A percentile compares a stretch with the other conserved stretches of the same genome.
Conservation (phyloP, 495 filamentous ascomycete genomes). For the Xylaria venustula region DNA sequence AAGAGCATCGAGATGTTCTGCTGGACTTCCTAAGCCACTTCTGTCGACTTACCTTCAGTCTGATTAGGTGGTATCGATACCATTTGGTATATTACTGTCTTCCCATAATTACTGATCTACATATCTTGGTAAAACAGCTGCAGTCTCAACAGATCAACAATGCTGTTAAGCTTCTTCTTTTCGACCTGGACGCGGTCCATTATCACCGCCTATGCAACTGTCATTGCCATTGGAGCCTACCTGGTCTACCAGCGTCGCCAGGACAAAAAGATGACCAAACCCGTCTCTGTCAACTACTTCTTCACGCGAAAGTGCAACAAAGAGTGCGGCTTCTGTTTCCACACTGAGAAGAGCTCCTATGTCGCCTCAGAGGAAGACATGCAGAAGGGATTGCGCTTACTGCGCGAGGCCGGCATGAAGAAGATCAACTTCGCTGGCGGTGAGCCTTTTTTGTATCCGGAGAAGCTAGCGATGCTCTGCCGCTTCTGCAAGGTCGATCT, state of each 20-base stretch:
- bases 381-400: slow-evolving; percentile 45
- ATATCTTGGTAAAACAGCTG: too few species aligned
- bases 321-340: slow-evolving; percentile 56
- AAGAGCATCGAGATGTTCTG: too few species aligned
- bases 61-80: too few species aligned
- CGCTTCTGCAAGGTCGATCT: slow-evolving; percentile 53
- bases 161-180: background rate
- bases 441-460: slow-evolving; percentile 57
- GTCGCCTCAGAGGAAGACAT: slow-evolving; percentile 36
- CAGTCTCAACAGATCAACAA: too few species aligned
- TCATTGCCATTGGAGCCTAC: background rate
- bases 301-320: slow-evolving; percentile 55
- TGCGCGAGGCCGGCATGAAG: slow-evolving; percentile 52
- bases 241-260: background rate
- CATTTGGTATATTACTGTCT: too few species aligned
- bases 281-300: slow-evolving; percentile 50
- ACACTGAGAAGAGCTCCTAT: slow-evolving; percentile 51
- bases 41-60: too few species aligned
- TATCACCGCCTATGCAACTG: background rate
- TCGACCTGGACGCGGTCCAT: background rate
- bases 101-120: too few species aligned
- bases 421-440: slow-evolving; percentile 63
- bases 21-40: too few species aligned
- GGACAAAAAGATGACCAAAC: slow-evolving; percentile 2
- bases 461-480: slow-evolving; percentile 45